Evolutionary conservation across 768 basidiomycete species (phyloP).

Genomic region (Baorangia bicolor): DNA sequence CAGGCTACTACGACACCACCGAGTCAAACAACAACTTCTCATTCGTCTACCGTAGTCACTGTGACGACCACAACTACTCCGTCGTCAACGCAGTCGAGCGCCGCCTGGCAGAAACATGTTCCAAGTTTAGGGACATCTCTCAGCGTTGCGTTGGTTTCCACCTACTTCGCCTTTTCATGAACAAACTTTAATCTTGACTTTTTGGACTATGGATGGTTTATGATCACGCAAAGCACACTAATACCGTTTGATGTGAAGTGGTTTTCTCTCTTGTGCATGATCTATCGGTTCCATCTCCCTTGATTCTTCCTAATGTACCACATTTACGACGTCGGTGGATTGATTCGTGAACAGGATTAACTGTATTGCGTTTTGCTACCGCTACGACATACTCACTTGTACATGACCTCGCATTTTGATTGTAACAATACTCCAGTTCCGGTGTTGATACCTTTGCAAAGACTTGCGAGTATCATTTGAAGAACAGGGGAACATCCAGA

Average conservation of each 20-base stretch:
- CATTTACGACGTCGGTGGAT: constrained; percentile 16
- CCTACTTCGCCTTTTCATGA: constrained; percentile 23
- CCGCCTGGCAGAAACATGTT: constrained; percentile 27
- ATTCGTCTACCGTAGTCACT: constrained; percentile 5
- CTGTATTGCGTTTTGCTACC: constrained; percentile 8
- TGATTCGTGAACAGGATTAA: constrained; percentile 9
- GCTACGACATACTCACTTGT: constrained; percentile 22
- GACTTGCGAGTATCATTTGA: constrained; percentile 3
- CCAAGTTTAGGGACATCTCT: constrained; percentile 17
- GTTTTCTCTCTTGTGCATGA: constrained; percentile 21
- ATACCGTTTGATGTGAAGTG: constrained; percentile 7
- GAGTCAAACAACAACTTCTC: background rate
- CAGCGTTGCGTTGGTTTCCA: constrained; percentile 13
- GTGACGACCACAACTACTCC: background rate
- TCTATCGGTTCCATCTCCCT: background rate
- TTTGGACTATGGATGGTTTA: constrained; percentile 13
- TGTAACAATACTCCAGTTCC: constrained; percentile 16
- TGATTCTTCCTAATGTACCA: constrained; percentile 14
- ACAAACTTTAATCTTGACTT: constrained; percentile 1
- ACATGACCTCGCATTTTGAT: constrained; percentile 22
- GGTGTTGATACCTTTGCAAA: background rate
- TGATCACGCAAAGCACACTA: constrained; percentile 8
- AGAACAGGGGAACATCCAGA: constrained; percentile 4
- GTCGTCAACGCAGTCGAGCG: constrained; percentile 17
- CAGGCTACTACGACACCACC: constrained; percentile 3